Base-by-base conservation (phyloP, 2,329 filamentous ascomycete species). In the Ceratocystis papillata region DNA sequence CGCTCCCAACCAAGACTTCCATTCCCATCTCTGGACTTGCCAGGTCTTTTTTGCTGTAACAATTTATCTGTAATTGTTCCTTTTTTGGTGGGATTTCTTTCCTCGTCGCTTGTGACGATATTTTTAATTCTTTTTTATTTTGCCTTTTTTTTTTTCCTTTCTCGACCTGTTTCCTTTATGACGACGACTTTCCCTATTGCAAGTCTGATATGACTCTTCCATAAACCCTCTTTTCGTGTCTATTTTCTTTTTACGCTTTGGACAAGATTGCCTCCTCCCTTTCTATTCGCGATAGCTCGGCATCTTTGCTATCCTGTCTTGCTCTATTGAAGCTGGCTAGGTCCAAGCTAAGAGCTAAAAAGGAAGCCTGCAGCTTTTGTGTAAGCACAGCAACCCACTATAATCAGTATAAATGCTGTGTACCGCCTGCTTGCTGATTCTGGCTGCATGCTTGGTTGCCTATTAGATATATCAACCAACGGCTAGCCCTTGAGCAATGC, bases 351-450 rank as follows among this genome's bases (percentile, higher is more conserved):
- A 41, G 28, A 33, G 10, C 28, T n/a, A 59, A 59, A 33, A 59
- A 59, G 59, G 59, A 62, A 66, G 45, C 65, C 65, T 66, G 59
- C 59, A 62, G 28, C 45, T 66, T 50, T 62, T 57, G 46, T 66
- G 65, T 66, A 66, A 66, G 65, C 59, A 33, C 20, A 28, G 30
- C 45, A 50, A 66, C 53, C 41, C 20, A 65, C n/a, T 48, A 28
- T 60, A 33, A 44, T 41, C 37, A 41, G 10, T 41, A 41, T 41
- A 41, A 53, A 57, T 62, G 30, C 20, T 1, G 37, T 41, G 37
- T 41, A 12, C 33, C 41, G 22, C 33, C n/a, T 50, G 46, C n/a
- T 25, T 22, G 48, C n/a, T 53, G 8, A 30, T 37, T 25, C 25
- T 59, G 12, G 25, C 28, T 37, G 55, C 55, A 17, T 57, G 25